Conservation (phyloP, 163 green algal genomes). For the Trebouxiophyceae sp. region DNA sequence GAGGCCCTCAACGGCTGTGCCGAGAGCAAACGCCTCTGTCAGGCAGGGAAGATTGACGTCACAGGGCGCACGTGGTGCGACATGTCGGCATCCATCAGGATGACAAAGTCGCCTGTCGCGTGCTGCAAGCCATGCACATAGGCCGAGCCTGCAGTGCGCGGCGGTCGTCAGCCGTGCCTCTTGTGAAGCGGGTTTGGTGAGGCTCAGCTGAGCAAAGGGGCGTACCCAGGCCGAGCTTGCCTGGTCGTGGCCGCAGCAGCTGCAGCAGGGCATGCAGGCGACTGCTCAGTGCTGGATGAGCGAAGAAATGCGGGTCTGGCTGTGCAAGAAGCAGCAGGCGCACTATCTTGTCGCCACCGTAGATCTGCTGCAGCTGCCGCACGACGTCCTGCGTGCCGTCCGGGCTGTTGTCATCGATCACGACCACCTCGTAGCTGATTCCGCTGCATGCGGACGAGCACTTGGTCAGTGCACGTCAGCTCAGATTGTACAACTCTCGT, state of each 20-base stretch:
- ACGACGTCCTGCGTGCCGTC: constrained; percentile 85
- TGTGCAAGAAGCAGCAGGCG: constrained; percentile 1
- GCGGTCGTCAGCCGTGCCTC: too few species aligned
- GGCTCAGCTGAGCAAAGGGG: too few species aligned
- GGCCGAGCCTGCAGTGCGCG: constrained; percentile 52
- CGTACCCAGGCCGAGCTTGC: constrained; percentile 82
- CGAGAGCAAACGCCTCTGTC: too few species aligned
- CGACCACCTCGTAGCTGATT: constrained; percentile 78
- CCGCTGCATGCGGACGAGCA: too few species aligned
- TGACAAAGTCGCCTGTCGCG: constrained; percentile 69
- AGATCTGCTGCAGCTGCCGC: constrained; percentile 47
- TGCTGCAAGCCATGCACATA: constrained; percentile 81
- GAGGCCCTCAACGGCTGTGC: too few species aligned
- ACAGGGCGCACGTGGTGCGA: constrained; percentile 76
- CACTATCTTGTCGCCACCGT: constrained; percentile 58
- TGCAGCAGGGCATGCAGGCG: constrained; percentile 12
- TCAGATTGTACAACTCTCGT: too few species aligned
- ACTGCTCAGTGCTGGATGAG: neutral
- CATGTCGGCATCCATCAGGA: constrained; percentile 98
- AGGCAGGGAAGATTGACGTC: too few species aligned
- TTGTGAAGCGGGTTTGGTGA: too few species aligned
- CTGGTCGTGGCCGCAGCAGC: constrained; percentile 35
- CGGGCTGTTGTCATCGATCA: constrained; percentile 93
- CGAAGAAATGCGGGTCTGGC: too few species aligned
- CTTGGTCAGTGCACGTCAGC: too few species aligned